A percentile compares a stretch with the other conserved stretches of the same genome.
phyloP scores from a whole-genome alignment of 306 rosid genomes.

The Lablab purpureus region DNA sequence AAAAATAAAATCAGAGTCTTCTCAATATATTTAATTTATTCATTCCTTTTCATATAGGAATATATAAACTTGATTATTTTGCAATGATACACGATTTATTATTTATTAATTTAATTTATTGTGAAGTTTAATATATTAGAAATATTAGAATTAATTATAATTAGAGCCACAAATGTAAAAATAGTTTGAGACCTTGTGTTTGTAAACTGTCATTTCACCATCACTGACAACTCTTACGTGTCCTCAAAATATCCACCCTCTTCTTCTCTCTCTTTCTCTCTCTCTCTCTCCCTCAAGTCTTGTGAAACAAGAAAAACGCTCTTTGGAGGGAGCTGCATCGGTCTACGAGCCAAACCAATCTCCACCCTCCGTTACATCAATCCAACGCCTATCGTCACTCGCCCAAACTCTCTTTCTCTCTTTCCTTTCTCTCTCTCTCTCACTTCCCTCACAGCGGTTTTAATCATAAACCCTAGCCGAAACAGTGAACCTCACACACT shows the following conservation, averaged over 20 bases:
- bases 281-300: not conserved
- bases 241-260: constrained; percentile 9
- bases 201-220: not conserved
- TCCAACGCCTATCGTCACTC: constrained; percentile 58
- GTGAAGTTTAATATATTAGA: too few relatives aligned
- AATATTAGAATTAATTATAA: too few relatives aligned
- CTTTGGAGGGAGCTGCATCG: constrained; percentile 41
- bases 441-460: constrained; percentile 52
- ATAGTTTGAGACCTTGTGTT: not conserved
- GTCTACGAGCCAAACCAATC: constrained; percentile 36
- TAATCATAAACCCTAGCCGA: constrained; percentile 96
- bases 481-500: constrained; percentile 1
- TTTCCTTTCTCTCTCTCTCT: constrained; percentile 1
- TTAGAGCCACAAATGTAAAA: too few relatives aligned
- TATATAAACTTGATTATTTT: too few relatives aligned
- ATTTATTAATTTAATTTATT: too few relatives aligned
- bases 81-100: too few relatives aligned
- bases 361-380: constrained; percentile 44
- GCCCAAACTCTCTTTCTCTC: constrained; percentile 28
- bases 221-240: constrained; percentile 14
- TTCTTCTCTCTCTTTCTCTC: not conserved
- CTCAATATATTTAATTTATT: too few relatives aligned
- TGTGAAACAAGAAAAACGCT: constrained; percentile 15
- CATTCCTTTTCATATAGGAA: too few relatives aligned
- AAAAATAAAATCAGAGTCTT: too few relatives aligned